These are phyloP conservation scores for Theileria sp. DNA, from an alignment of 169 alveolate species.

Conservation along the genomic window DNA sequence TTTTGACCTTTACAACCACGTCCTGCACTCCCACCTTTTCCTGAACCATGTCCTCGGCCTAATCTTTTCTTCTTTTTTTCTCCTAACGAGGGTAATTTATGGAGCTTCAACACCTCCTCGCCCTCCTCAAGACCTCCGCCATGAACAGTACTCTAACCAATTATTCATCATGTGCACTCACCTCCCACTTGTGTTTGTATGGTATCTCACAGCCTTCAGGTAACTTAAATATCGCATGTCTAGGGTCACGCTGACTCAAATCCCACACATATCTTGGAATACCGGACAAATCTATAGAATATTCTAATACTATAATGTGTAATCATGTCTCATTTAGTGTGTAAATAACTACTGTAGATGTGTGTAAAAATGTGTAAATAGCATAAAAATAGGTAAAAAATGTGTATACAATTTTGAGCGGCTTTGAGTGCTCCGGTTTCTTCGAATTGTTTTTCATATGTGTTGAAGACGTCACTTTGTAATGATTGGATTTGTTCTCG, in stretches of 20 bases:
- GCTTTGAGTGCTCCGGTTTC: constrained; percentile 48
- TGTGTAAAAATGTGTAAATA: not conserved
- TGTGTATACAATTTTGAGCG: constrained; percentile 29
- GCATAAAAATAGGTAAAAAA: constrained; percentile 21
- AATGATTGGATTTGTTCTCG: constrained; percentile 59
- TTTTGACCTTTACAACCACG: constrained; percentile 80
- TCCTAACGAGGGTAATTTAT: constrained; percentile 66
- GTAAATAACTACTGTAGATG: too few species aligned
- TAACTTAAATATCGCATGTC: constrained; percentile 57
- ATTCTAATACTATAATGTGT: constrained; percentile 32
- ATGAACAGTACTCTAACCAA: constrained; percentile 60
- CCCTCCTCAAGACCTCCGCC: constrained; percentile 70
- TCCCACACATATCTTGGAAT: constrained; percentile 74
- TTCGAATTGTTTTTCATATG: constrained; percentile 27
- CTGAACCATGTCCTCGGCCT: constrained; percentile 80
- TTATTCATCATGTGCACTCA: not conserved
- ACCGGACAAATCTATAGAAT: constrained; percentile 50
- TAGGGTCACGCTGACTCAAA: constrained; percentile 69
- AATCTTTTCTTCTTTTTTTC: constrained; percentile 71
- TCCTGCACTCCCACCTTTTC: constrained; percentile 75
- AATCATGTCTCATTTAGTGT: constrained; percentile 36
- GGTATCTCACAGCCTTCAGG: constrained; percentile 64
- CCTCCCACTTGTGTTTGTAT: constrained; percentile 71
- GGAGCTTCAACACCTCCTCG: constrained; percentile 67
- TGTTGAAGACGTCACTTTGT: constrained; percentile 47